phyloP scores from a whole-genome alignment of 2,329 filamentous ascomycete species.

The Colletotrichum simmondsii region DNA sequence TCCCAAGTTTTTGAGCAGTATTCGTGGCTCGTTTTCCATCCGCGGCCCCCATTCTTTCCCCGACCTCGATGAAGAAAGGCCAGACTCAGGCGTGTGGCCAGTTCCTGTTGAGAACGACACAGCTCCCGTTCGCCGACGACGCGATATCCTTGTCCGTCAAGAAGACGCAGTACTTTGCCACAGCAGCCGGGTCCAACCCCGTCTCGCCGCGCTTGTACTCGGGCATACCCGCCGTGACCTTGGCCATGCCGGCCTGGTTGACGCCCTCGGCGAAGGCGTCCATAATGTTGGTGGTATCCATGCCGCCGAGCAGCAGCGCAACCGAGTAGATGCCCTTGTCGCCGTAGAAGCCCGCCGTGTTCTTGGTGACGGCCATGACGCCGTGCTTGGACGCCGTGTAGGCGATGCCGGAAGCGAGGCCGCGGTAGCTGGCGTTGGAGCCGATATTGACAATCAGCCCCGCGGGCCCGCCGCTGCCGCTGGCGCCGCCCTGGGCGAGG shows the following conservation, averaged over 20 bases:
- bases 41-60: neutral
- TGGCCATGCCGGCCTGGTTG: constrained; percentile 45
- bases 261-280: constrained; percentile 51
- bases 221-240: constrained; percentile 40
- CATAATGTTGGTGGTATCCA: constrained; percentile 32
- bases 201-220: constrained; percentile 43
- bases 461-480: constrained; percentile 21
- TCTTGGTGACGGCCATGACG: constrained; percentile 64
- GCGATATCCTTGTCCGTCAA: constrained; percentile 47
- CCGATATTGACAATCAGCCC: constrained; percentile 40
- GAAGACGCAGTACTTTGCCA: constrained; percentile 52
- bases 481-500: constrained; percentile 46
- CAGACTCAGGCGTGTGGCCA: constrained; percentile 40
- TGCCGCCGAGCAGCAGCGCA: constrained; percentile 32
- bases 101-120: constrained; percentile 47
- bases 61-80: neutral
- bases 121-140: constrained; percentile 44
- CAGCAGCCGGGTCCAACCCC: constrained; percentile 45
- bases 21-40: neutral
- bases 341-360: constrained; percentile 67
- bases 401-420: constrained; percentile 50
- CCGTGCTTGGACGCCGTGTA: constrained; percentile 67
- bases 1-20: neutral
- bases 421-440: constrained; percentile 31
- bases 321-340: constrained; percentile 56